Percentiles rank a stretch among this genome's conserved stretches.
Evolutionary conservation across 2,329 filamentous ascomycete genomes (phyloP).

Genomic region (Alternaria gansuensis): DNA sequence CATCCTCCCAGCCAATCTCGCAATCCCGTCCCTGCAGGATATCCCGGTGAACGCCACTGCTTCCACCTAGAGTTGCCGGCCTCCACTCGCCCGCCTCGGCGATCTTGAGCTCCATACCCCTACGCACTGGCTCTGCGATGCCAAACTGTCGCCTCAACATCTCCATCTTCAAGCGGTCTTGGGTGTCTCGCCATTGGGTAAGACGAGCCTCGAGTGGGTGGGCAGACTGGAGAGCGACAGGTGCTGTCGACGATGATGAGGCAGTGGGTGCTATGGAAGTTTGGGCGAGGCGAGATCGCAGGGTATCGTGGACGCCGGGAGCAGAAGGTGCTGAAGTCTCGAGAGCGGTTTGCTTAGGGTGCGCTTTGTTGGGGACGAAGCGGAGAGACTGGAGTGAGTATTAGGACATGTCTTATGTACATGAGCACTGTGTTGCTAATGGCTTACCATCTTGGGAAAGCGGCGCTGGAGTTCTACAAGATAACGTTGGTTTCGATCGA

Average conservation of each 20-base stretch:
- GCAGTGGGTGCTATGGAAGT: conserved; percentile 49
- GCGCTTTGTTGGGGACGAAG: conserved; percentile 76
- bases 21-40: conserved; percentile 82
- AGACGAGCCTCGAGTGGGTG: conserved; percentile 95
- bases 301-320: conserved; percentile 90
- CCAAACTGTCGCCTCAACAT: conserved; percentile 86
- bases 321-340: conserved; percentile 79
- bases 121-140: conserved; percentile 88
- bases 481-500: neutral
- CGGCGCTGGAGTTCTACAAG: neutral
- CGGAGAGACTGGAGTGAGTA: conserved; percentile 75
- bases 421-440: conserved; percentile 3
- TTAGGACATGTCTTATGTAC: conserved; percentile 4
- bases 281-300: conserved; percentile 81
- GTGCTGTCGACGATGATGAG: conserved; percentile 34
- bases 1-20: conserved; percentile 89
- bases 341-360: conserved; percentile 66
- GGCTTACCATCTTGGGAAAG: conserved; percentile 28
- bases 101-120: conserved; percentile 95
- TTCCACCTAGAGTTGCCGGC: conserved; percentile 73
- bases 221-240: conserved; percentile 65
- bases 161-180: conserved; percentile 88
- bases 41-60: conserved; percentile 82
- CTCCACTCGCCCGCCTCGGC: conserved; percentile 81
- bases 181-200: conserved; percentile 86